A percentile compares a stretch with the other conserved stretches of the same genome.
These are phyloP conservation scores for Saxophila tyrrhenica DNA, from an alignment of 495 filamentous ascomycete species.

Conservation along the genomic window DNA sequence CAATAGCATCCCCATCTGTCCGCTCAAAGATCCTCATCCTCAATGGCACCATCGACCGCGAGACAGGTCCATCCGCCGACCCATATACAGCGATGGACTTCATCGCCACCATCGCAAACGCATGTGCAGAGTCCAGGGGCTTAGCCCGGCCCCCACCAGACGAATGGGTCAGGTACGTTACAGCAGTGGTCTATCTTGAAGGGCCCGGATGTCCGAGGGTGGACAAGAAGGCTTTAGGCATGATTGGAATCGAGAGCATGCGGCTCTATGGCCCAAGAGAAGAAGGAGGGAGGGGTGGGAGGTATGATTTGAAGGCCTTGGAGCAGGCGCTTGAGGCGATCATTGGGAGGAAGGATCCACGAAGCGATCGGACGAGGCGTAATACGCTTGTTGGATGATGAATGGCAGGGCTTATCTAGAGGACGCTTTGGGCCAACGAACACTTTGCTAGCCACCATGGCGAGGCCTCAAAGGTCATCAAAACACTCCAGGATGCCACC, in stretches of 20 bases:
- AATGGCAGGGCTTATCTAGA: too few species aligned
- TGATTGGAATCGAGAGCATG: conserved; percentile 64
- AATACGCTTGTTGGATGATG: conserved; percentile 49
- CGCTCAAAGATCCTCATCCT: conserved; percentile 73
- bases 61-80: conserved; percentile 55
- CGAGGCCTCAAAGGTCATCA: too few species aligned
- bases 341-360: conserved; percentile 54
- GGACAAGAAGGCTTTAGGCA: conserved; percentile 49
- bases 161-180: conserved; percentile 51
- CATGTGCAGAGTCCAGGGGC: conserved; percentile 41
- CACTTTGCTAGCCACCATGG: too few species aligned
- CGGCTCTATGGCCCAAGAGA: conserved; percentile 61
- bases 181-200: conserved; percentile 73
- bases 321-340: conserved; percentile 68
- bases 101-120: conserved; percentile 61
- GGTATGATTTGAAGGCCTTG: conserved; percentile 69
- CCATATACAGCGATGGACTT: conserved; percentile 68
- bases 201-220: conserved; percentile 59
- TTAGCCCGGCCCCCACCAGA: conserved; percentile 5
- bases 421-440: too few species aligned
- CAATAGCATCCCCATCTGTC: conserved; percentile 33
- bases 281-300: conserved; percentile 30
- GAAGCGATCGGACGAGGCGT: conserved; percentile 47
- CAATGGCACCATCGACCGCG: conserved; percentile 71
- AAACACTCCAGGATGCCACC: too few species aligned